These are phyloP conservation scores for Neospora caninum DNA, from an alignment of 169 alveolate species.

Conservation along the genomic window DNA sequence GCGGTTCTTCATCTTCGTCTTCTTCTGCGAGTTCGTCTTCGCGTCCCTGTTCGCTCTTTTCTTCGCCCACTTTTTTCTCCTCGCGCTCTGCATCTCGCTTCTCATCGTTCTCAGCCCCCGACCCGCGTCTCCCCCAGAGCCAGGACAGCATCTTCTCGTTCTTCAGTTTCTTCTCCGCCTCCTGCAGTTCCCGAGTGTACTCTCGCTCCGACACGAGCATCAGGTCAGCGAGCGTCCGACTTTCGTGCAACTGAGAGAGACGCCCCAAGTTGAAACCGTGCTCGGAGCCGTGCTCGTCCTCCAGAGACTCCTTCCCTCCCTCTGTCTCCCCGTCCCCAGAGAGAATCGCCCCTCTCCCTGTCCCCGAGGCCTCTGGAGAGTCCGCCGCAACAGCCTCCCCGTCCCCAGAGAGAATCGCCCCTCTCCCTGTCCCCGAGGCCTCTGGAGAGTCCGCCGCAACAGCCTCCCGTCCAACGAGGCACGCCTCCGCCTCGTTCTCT, in stretches of 20 bases:
- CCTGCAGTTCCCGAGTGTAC: not conserved
- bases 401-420: not conserved
- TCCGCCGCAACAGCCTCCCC: not conserved
- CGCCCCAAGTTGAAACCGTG: not conserved
- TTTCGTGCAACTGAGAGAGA: conserved; percentile 4
- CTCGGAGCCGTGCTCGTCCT: not conserved
- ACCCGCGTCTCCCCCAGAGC: not conserved
- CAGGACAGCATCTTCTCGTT: not conserved
- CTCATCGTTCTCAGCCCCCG: not conserved
- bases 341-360: not conserved
- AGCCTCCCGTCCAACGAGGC: not conserved
- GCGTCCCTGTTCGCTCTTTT: not conserved
- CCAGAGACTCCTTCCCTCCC: not conserved
- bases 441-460: not conserved
- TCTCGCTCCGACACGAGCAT: not conserved
- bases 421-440: not conserved
- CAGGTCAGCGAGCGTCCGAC: conserved; percentile 27
- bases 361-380: not conserved
- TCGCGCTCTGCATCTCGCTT: not conserved
- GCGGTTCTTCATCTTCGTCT: conserved; percentile 20
- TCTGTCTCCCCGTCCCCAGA: not conserved
- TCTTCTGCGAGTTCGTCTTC: not conserved
- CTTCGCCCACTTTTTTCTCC: not conserved
- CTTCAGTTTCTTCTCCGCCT: not conserved
- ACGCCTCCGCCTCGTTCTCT: not conserved